Base-by-base conservation (phyloP, 2,329 filamentous ascomycete species). In the Trichoderma atroviride region DNA sequence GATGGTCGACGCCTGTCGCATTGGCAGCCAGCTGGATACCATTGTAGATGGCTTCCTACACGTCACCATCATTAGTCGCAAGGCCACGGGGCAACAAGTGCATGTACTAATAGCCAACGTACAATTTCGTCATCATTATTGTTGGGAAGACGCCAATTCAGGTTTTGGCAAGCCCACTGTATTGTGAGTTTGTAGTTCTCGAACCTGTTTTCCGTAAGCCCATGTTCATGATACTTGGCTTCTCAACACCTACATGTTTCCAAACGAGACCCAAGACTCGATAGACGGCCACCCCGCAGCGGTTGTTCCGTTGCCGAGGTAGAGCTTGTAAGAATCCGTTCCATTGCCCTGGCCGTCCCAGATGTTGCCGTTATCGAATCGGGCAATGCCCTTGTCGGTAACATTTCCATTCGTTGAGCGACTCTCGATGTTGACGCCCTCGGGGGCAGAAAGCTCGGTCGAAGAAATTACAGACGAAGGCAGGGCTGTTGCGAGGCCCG, bases 1-100 rank as follows among this genome's bases (percentile, higher is more conserved):
- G 80, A 57, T 75, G 71, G 68, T 83, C 81, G 31, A 83, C 74
- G n/a, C 73, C 71, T 0, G 74, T 73, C 7, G 70, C 64, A 13
- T 62, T 60, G 5, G 80, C 74, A 9, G 81, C 77, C 11, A 72
- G 62, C 62, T 78, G 70, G 64, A 83, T 82, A 52, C 75, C 74
- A 55, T 71, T 63, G 22, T 60, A 56, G 59, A 70, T 74, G 37
- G 68, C 69, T 37, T 47, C 47, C 73, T 74, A 13, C 10, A 50
- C 11, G 19, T 66, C 19, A 35, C 24, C 5, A n/a, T 5, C 10
- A 27, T 66, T 66, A 66, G 60, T 27, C 13, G 57, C 22, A 22
- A 13, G 27, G 1, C 10, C n/a, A 24, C 2, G 5, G 16, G 24
- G 37, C 5, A 40, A 4, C 14, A 66, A 22, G 16, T 24, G 13